A percentile compares a stretch with the other conserved stretches of the same genome.
phyloP scores from a whole-genome alignment of 768 basidiomycete genomes.

The Amylocystis lapponica region DNA sequence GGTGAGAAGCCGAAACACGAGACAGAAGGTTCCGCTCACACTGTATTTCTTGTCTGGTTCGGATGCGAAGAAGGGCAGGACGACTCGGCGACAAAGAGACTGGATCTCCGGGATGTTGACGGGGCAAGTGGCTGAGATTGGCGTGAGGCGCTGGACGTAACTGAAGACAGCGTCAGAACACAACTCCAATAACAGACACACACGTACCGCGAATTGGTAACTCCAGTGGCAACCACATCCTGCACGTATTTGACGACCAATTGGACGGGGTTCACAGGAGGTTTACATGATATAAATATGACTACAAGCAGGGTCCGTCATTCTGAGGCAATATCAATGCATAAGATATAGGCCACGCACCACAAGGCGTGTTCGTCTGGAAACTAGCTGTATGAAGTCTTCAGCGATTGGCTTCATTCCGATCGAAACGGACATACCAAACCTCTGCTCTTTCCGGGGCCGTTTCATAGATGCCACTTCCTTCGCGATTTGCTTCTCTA shows the following conservation, averaged over 20 bases:
- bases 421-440: constrained; percentile 41
- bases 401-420: not conserved
- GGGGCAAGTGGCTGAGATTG: constrained; percentile 59
- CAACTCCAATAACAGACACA: not conserved
- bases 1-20: too few relatives aligned
- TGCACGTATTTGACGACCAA: constrained; percentile 60
- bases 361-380: constrained; percentile 74
- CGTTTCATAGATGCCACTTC: constrained; percentile 70
- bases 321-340: not conserved
- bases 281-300: constrained; percentile 73
- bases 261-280: constrained; percentile 71
- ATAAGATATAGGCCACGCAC: constrained; percentile 31
- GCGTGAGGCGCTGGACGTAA: constrained; percentile 64
- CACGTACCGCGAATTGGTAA: constrained; percentile 57
- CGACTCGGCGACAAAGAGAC: constrained; percentile 47
- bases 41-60: constrained; percentile 40
- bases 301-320: constrained; percentile 35
- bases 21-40: constrained; percentile 31
- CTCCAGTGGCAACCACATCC: constrained; percentile 55
- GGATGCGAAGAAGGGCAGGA: constrained; percentile 47
- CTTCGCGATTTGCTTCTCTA: constrained; percentile 67
- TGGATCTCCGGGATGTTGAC: constrained; percentile 70
- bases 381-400: constrained; percentile 53
- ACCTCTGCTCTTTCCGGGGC: constrained; percentile 55
- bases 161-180: constrained; percentile 29